These are phyloP conservation scores for Pleurotus sapidus DNA, from an alignment of 768 basidiomycete genomes.

Conservation along the genomic window DNA sequence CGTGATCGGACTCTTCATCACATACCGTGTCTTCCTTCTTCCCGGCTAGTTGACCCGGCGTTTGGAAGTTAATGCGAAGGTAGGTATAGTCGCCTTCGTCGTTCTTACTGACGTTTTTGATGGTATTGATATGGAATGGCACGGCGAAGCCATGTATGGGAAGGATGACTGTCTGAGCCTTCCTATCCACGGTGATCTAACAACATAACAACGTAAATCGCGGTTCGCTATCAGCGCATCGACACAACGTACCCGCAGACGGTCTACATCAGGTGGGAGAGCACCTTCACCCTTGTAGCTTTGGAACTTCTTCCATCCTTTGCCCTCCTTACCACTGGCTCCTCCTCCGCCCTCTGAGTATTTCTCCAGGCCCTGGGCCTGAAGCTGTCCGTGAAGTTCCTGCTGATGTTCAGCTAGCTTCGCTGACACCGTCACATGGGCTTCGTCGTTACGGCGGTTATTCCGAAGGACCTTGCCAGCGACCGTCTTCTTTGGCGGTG, in stretches of 20 bases:
- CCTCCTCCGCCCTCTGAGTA: conserved; percentile 83
- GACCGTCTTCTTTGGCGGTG: conserved; percentile 70
- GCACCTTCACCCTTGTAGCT: conserved; percentile 95
- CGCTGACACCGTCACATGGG: conserved; percentile 71
- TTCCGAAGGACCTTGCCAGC: conserved; percentile 87
- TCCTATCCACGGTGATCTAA: conserved; percentile 90
- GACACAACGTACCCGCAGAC: conserved; percentile 55
- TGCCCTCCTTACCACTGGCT: conserved; percentile 77
- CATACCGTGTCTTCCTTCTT: conserved; percentile 97
- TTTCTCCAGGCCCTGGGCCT: conserved; percentile 76
- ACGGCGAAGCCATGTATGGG: conserved; percentile 96
- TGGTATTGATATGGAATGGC: conserved; percentile 97
- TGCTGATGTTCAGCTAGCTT: conserved; percentile 86
- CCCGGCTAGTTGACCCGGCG: conserved; percentile 94
- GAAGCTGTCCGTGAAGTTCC: conserved; percentile 74
- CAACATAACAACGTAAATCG: not conserved
- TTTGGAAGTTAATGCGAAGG: conserved; percentile 96
- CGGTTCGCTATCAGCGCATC: not conserved
- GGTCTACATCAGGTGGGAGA: conserved; percentile 80
- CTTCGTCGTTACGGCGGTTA: conserved; percentile 84
- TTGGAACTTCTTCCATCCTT: conserved; percentile 93
- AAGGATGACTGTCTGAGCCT: conserved; percentile 83
- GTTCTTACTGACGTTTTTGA: conserved; percentile 96
- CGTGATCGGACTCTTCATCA: no score
- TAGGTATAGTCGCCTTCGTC: conserved; percentile 96